Evolutionary conservation across 148 eudicot genomes (phyloP), one percentile per base, ranked within the genome.

Genomic region (Selenicereus undatus): DNA sequence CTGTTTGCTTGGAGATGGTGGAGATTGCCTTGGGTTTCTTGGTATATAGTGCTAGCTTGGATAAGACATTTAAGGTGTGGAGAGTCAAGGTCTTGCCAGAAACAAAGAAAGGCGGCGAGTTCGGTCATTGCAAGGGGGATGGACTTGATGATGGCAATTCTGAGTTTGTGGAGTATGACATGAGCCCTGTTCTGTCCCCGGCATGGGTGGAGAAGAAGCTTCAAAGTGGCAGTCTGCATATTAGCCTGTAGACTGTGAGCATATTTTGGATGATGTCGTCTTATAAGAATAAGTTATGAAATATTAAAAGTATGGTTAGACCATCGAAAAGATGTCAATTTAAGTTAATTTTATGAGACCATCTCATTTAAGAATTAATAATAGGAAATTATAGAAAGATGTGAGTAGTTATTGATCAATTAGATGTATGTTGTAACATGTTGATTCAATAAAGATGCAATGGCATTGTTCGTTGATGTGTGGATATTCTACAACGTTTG

Each of bases 51-150:
- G 91, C 91, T 10, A 88, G 95, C 30, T 81, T 85, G 52, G 95
- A 92, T 71, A 87, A 88, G 58, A 90, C 90, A 14, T 90, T 89
- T 76, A 92, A 89, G 87, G 92, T 87, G 0, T 91, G 93, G 95
- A 90, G 93, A 81, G 85, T 90, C 10, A 87, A 89, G 82, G 73
- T 90, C 50, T 81, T 86, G 83, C 86, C 88, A 30, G 92, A 85
- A 36, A 80, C 80, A 45, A 79, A 64, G 32, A 79, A 30, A 35
- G 56, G 39, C 43, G 56, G 39, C 43, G 3, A 75, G 16, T 29
- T 60, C 24, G 54, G 54, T 36, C 5, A 11, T 16, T 66, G 66
- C 74, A 74, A 24, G 5, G 27, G 16, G n/a, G 60, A 22, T 43
- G 81, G 54, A 35, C 62, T 17, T 24, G 65, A 1, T 8, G 80